Base-by-base conservation (phyloP, 1,284 basidiomycete species). In the Peniophora sp. region DNA sequence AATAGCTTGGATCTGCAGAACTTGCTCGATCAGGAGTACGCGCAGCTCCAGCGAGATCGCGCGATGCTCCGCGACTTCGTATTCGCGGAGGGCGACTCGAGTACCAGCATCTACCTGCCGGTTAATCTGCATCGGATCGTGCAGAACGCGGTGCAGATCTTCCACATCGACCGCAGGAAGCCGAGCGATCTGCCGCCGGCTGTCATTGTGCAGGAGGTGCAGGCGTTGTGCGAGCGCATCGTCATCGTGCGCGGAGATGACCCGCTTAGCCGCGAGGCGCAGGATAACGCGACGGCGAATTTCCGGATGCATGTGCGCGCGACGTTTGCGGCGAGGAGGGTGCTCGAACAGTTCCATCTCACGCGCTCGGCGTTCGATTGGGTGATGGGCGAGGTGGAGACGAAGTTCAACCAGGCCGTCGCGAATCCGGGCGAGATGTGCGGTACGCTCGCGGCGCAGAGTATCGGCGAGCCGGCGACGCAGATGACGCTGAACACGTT, bases 351-450 rank as follows among this genome's bases (percentile, higher is more conserved):
- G 58, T 83, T 83, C 65, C 92, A 95, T 62, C 75, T 97, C 32
- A 94, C 86, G 55, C 76, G 79, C 37, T 90, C 96, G 64, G 95
- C 96, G 1, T 99, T 97, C 67, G 93, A 97, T 62, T 99, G 95
- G 95, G 91, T 98, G 2, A 63, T 98, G 52, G 97, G 96, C 58
- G 97, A 99, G 69, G 83, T 99, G 47, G 94, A 99, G 67, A 78
- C 89, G 34, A 92, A 94, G 66, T 97, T 97, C 75, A 95, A 96
- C 63, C 85, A 85, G 60, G 91, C 95, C 1, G 64, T 97, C 2
- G 93, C 81, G 22, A 89, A 96, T 62, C 92, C 97, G 0, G 95
- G 96, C 48, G 97, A 99, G 71, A 99, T 99, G 97, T 99, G 97
- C 60, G 97, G 97, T 46, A 98, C 94, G 0, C 80, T 99, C 14